Evolutionary conservation across 768 basidiomycete species (phyloP), one percentile per base, ranked within the genome.

Genomic region (Infundibulicybe gibba): DNA sequence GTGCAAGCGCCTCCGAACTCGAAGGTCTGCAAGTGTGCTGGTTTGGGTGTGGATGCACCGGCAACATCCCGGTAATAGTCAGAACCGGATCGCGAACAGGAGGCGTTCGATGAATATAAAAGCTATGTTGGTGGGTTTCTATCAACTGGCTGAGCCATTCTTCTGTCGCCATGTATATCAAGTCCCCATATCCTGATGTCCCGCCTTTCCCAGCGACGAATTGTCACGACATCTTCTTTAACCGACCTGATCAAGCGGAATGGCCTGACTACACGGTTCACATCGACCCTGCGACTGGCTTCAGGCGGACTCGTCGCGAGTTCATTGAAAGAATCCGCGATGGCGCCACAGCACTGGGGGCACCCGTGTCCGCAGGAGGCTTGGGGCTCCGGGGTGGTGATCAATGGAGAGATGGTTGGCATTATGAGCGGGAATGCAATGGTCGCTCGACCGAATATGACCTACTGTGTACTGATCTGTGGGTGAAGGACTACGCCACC

Each of bases 351-450:
- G 76, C 72, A 0, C 58, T 80, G 30, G 65, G 56, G 2, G 49
- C 57, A 25, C 61, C 67, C 9, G 33, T 61, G 12, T 49, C 56
- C 0, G 53, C 63, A 13, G 77, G 77, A 1, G 79, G 81, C 1
- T 59, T 78, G 0, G 77, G 71, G 0, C 54, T 83, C 8, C 53
- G 54, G 5, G 51, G 56, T 1, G 58, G 57, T 14, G 62, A 68
- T 14, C 60, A 8, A 25, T n/a, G 25, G 62, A 0, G 75, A 77
- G 43, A 71, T 82, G 19, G 69, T 81, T 32, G 81, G 79, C 9
- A 69, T 83, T 2, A 63, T 80, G 48, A 73, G 70, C 54, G 67
- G 76, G 31, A 84, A 83, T 53, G 75, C 70, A 35, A 43, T 77
- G 57, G 83, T 30, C 17, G 43, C 19, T 13, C 32, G 12, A 19